phyloP scores from a whole-genome alignment of 805 yeast species.

The Saccharomycopsis sp. region DNA sequence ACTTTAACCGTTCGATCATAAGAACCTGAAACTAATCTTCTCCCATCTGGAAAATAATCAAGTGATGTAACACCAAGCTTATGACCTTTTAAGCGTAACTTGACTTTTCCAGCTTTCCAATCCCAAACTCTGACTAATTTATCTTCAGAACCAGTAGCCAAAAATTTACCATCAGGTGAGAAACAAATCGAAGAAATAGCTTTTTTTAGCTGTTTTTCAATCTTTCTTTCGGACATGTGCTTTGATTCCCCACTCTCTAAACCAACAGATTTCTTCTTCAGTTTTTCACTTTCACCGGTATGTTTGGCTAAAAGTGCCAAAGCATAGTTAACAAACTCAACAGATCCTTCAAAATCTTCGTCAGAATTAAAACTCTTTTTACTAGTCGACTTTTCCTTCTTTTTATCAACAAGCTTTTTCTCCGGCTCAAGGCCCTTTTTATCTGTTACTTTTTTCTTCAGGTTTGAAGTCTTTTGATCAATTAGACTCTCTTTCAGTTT shows the following conservation, averaged over 20 bases:
- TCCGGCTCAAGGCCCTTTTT: no score
- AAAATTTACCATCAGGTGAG: constrained; percentile 79
- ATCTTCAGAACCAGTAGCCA: constrained; percentile 77
- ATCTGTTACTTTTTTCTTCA: no score
- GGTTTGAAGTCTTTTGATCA: no score
- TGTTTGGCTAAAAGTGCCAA: background rate
- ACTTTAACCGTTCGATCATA: constrained; percentile 95
- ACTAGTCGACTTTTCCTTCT: no score
- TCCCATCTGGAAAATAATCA: constrained; percentile 91
- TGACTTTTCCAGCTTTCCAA: constrained; percentile 72
- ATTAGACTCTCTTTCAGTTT: no score
- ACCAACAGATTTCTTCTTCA: no score
- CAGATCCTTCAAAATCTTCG: no score
- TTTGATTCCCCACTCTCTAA: background rate
- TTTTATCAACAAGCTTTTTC: no score
- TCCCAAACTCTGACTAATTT: constrained; percentile 94
- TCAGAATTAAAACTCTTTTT: no score
- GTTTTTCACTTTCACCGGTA: no score
- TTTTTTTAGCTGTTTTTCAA: constrained; percentile 30
- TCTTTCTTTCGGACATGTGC: background rate
- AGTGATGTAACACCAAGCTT: constrained; percentile 96
- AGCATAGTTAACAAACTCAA: no score
- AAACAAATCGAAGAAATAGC: constrained; percentile 93
- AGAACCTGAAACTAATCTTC: constrained; percentile 86
- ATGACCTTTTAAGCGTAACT: constrained; percentile 83